phyloP scores from a whole-genome alignment of 306 rosid species.

The Herpetospermum pedunculosum region DNA sequence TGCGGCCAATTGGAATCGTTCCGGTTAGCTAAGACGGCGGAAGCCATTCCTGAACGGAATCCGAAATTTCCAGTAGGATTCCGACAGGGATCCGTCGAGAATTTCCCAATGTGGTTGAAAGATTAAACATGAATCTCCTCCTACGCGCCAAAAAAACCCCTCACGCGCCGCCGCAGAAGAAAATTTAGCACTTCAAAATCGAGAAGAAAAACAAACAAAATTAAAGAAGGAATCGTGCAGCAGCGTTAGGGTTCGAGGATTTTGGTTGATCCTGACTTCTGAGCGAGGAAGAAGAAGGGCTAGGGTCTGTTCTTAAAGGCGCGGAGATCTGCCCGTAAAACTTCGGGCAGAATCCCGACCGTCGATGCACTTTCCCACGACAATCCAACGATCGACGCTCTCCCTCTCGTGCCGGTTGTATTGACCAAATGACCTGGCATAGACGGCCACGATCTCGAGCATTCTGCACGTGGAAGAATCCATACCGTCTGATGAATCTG shows the following conservation, averaged over 20 bases:
- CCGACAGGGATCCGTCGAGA: conserved; percentile 34
- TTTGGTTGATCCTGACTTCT: conserved; percentile 47
- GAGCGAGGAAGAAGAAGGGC: conserved; percentile 56
- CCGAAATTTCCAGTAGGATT: conserved; percentile 19
- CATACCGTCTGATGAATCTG: background rate
- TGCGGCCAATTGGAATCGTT: conserved; percentile 68
- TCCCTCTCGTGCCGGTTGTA: conserved; percentile 18
- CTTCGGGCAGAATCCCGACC: conserved; percentile 24
- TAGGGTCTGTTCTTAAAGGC: conserved; percentile 82
- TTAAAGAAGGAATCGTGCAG: background rate
- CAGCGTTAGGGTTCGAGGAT: conserved; percentile 41
- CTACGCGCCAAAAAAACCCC: background rate
- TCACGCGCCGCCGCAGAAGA: conserved; percentile 19
- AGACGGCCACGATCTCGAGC: conserved; percentile 31
- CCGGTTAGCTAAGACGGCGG: conserved; percentile 73
- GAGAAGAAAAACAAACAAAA: background rate
- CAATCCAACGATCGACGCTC: conserved; percentile 12
- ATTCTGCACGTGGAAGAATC: conserved; percentile 1
- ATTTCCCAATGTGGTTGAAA: conserved; percentile 30
- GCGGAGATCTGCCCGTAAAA: conserved; percentile 62
- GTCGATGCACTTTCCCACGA: background rate
- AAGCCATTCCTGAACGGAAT: conserved; percentile 48
- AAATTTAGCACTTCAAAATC: no score
- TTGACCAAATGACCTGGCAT: conserved; percentile 50
- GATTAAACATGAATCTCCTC: conserved; percentile 25